A percentile compares a stretch with the other conserved stretches of the same genome.
phyloP scores from a whole-genome alignment of 805 yeast genomes.

The Metschnikowia matae region DNA sequence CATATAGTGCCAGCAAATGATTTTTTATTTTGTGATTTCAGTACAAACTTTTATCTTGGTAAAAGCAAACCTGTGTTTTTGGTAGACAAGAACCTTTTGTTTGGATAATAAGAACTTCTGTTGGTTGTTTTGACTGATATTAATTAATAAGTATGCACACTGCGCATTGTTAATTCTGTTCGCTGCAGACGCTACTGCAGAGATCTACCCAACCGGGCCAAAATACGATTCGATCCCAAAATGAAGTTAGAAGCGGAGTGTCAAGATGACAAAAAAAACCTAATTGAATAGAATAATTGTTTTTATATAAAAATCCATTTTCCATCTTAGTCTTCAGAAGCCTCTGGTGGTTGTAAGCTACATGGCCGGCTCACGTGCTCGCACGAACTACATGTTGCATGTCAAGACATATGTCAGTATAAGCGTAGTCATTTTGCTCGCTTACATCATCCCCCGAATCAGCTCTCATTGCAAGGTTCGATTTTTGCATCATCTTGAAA shows the following conservation, averaged over 20 bases:
- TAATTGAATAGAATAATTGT: no score
- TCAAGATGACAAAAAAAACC: background rate
- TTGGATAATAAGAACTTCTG: no score
- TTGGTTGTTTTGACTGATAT: no score
- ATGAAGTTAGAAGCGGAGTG: no score
- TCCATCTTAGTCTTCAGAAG: background rate
- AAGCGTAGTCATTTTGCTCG: slow-evolving; percentile 6
- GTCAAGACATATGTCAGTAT: background rate
- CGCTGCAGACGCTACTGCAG: background rate
- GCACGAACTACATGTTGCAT: slow-evolving; percentile 10
- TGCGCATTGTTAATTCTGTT: background rate
- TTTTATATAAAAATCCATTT: background rate
- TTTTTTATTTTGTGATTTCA: no score
- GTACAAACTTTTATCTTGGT: background rate
- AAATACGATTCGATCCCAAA: no score
- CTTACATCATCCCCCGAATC: slow-evolving; percentile 1
- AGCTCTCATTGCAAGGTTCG: background rate
- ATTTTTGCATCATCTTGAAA: background rate
- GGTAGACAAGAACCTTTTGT: no score
- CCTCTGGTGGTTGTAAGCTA: background rate
- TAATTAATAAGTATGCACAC: background rate
- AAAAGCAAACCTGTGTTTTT: no score
- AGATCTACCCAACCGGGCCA: background rate
- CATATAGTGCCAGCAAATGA: background rate
- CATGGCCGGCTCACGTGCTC: slow-evolving; percentile 14